phyloP scores from a whole-genome alignment of 106 monocot genomes.

The Dactylorhiza incarnata region DNA sequence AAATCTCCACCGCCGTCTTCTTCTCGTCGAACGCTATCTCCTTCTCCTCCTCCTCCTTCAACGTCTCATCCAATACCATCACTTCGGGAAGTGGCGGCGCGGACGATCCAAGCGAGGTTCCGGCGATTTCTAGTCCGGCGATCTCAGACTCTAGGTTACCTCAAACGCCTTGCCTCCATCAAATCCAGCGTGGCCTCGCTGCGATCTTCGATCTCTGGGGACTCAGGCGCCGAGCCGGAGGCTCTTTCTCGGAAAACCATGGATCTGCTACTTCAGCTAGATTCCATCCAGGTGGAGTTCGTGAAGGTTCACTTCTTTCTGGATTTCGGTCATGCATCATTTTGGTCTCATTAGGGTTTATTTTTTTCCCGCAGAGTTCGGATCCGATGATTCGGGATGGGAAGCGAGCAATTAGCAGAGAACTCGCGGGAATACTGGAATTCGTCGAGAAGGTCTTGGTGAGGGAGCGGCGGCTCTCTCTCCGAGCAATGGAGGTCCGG shows the following conservation, averaged over 20 bases:
- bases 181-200: slow-evolving; percentile 48
- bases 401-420: slow-evolving; percentile 48
- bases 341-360: not conserved
- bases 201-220: slow-evolving; percentile 26
- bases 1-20: not conserved
- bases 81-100: slow-evolving; percentile 57
- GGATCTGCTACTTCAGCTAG: slow-evolving; percentile 60
- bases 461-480: slow-evolving; percentile 13
- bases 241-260: slow-evolving; percentile 25
- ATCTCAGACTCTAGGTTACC: slow-evolving; percentile 63
- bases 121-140: slow-evolving; percentile 59
- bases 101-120: slow-evolving; percentile 64
- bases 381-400: slow-evolving; percentile 75
- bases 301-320: not conserved
- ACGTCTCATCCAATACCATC: slow-evolving; percentile 5
- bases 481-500: slow-evolving; percentile 10
- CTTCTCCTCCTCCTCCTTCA: not conserved
- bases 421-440: slow-evolving; percentile 41
- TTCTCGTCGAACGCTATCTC: not conserved
- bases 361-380: slow-evolving; percentile 28
- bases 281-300: slow-evolving; percentile 53
- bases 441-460: slow-evolving; percentile 41
- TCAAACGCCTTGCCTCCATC: slow-evolving; percentile 57
- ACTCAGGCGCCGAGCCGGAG: slow-evolving; percentile 12
- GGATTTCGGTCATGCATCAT: not conserved